Evolutionary conservation across 768 basidiomycete genomes (phyloP), one percentile per base, ranked within the genome.

Genomic region (Amanita brunnescens): DNA sequence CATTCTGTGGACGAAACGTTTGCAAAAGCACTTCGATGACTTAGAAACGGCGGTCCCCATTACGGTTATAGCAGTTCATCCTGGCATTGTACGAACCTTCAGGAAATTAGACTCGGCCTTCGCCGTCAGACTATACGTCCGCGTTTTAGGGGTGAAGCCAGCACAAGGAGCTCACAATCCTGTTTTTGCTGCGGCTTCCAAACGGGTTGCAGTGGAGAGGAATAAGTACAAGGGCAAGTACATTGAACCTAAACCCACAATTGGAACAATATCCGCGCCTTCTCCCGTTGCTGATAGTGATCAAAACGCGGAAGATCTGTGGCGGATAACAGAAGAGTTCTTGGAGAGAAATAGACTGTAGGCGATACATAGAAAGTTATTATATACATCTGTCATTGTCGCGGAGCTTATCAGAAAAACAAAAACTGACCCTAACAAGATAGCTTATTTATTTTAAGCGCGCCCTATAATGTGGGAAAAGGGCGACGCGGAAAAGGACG

Each of bases 21-120:
- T 84, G 14, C 79, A 83, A 51, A 66, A 65, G 30, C 72, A 60
- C 18, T 62, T 83, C 24, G 68, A 73, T 39, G 59, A 57, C 0
- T 59, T 63, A 33, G 62, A 60, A 13, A 57, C 66, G 0, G 64
- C 65, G 8, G 14, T 40, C 12, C 39, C 49, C 0, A 71, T 75
- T 44, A 68, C 67, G 2, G 66, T 59, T 21, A 62, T 77, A 14
- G 54, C 71, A 0, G 43, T 77, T 1, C 69, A 76, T 54, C 76
- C 77, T 0, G 76, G 76, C 1, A 49, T 55, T 1, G 68, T 76
- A 2, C 52, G 59, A 20, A 72, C 76, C 2, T 58, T 42, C 20
- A 46, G 55, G 2, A 46, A 52, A n/a, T n/a, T n/a, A n/a, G 34
- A 39, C 14, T 59, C 55, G 32, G 20, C 39, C 2, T 7, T 21